Conservation (phyloP, 257 asterid species). For the Lantana camara region DNA sequence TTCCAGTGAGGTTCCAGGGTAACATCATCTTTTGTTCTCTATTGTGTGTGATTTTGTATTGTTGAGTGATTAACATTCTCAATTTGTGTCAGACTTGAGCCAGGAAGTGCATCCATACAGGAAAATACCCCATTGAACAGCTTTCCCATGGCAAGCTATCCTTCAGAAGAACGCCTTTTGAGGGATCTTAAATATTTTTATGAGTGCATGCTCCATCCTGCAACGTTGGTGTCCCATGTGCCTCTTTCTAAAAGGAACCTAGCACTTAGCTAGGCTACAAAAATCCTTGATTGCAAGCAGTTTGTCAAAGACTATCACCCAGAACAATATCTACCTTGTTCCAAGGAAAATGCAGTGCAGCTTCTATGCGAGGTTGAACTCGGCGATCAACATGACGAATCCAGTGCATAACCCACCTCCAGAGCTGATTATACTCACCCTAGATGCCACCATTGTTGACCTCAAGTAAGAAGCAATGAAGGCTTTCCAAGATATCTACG, state of each 20-base stretch:
- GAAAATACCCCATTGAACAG: constrained; percentile 26
- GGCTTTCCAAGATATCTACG: constrained; percentile 78
- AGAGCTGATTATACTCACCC: constrained; percentile 63
- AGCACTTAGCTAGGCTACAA: constrained; percentile 53
- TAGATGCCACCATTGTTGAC: constrained; percentile 79
- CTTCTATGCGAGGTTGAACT: constrained; percentile 82
- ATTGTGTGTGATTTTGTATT: too few species aligned
- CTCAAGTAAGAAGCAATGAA: constrained; percentile 79
- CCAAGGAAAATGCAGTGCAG: constrained; percentile 51
- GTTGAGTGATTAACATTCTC: too few species aligned
- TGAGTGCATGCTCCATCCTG: constrained; percentile 74
- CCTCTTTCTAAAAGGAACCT: constrained; percentile 48
- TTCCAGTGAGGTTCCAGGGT: too few species aligned
- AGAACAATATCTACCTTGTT: constrained; percentile 33
- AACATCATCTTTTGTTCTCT: too few species aligned
- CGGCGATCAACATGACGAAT: constrained; percentile 51
- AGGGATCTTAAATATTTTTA: constrained; percentile 71
- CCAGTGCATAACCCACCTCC: constrained; percentile 66
- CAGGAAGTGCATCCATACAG: constrained; percentile 46
- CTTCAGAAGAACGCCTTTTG: constrained; percentile 64
- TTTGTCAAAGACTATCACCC: constrained; percentile 77
- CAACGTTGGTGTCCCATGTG: constrained; percentile 45
- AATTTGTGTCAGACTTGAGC: constrained; percentile 67
- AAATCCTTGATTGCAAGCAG: constrained; percentile 86
- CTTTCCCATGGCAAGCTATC: constrained; percentile 35